Percentiles rank a stretch among this genome's conserved stretches.
Evolutionary conservation across 768 basidiomycete genomes (phyloP).

Genomic region (Nidularia pulvinata): DNA sequence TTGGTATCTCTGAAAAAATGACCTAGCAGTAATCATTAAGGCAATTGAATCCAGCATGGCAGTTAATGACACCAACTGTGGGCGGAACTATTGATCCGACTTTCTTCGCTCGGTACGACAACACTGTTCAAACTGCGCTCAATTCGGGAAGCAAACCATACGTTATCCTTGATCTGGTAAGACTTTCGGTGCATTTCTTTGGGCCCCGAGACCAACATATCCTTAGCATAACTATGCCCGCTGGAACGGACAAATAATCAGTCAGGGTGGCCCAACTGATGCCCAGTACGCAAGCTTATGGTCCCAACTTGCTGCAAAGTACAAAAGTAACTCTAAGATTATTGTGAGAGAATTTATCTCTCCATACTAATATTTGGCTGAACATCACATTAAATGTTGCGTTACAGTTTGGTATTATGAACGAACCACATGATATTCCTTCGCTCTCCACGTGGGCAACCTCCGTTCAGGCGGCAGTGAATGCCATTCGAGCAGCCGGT

Average conservation of each 20-base stretch:
- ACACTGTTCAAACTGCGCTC: conserved; percentile 45
- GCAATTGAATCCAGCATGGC: conserved; percentile 37
- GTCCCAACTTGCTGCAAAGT: conserved; percentile 49
- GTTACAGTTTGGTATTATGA: conserved; percentile 39
- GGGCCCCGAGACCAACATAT: background rate
- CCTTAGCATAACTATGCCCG: conserved; percentile 57
- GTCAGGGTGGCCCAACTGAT: conserved; percentile 58
- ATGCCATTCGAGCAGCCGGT: conserved; percentile 55
- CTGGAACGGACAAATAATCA: conserved; percentile 55
- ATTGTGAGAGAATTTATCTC: conserved; percentile 26
- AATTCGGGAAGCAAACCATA: conserved; percentile 35
- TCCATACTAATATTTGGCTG: too few species aligned
- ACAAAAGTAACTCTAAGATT: conserved; percentile 34
- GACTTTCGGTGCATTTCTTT: conserved; percentile 4
- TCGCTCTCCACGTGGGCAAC: conserved; percentile 40
- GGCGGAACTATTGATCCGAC: conserved; percentile 43
- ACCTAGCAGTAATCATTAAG: conserved; percentile 1
- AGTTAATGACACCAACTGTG: conserved; percentile 46
- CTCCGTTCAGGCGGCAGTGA: conserved; percentile 54
- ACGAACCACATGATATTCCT: conserved; percentile 59
- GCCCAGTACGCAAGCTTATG: conserved; percentile 51
- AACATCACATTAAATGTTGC: background rate
- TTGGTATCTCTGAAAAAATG: conserved; percentile 6
- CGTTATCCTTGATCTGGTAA: conserved; percentile 50
- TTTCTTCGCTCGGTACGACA: conserved; percentile 45